Evolutionary conservation across 495 filamentous ascomycete species (phyloP).

Genomic region (Aspergillus affinis): DNA sequence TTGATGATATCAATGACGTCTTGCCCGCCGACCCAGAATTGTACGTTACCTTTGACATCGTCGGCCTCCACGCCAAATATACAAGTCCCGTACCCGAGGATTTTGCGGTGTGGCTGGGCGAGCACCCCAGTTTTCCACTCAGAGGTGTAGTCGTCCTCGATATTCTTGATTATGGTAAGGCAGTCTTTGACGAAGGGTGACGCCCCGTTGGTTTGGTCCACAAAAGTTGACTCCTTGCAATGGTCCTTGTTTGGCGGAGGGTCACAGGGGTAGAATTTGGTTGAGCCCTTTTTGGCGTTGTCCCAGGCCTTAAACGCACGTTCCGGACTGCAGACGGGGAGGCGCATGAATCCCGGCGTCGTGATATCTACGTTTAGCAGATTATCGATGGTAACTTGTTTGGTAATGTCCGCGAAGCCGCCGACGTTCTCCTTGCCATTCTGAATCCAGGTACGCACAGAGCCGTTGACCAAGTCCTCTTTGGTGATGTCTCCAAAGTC

Average conservation of each 20-base stretch:
- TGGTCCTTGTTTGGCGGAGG: no score
- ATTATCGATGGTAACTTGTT: not conserved
- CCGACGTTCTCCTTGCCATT: not conserved
- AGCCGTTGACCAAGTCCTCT: not conserved
- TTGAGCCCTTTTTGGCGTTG: no score
- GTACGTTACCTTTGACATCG: not conserved
- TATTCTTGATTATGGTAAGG: no score
- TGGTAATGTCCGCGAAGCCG: not conserved
- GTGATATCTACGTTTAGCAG: not conserved
- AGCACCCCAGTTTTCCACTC: no score
- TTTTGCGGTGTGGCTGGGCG: not conserved
- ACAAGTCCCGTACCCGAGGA: not conserved
- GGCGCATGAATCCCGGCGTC: not conserved
- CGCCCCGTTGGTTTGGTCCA: no score
- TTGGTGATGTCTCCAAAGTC: not conserved
- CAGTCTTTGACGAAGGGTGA: no score
- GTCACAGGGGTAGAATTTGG: no score
- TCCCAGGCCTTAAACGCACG: no score
- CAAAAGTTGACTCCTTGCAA: no score
- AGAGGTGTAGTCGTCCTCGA: no score
- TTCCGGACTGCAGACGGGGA: no score
- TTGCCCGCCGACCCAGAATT: not conserved
- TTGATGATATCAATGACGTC: conserved; percentile 3
- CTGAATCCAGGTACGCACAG: not conserved
- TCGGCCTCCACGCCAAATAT: not conserved